Evolutionary conservation across 2,329 filamentous ascomycete genomes (phyloP).

Genomic region (Sphaerulina populicola): DNA sequence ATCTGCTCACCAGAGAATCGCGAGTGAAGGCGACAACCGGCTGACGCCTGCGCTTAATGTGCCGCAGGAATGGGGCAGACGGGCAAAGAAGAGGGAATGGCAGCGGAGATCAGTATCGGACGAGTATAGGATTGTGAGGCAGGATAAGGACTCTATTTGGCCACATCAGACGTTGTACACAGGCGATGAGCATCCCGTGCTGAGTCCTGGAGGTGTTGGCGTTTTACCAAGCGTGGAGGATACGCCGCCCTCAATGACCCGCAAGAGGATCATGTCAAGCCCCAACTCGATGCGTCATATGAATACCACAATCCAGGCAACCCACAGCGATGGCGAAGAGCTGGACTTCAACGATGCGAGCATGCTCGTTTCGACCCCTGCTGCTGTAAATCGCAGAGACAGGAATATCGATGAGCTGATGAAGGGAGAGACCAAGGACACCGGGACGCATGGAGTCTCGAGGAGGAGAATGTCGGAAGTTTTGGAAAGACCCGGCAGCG

Average conservation of each 20-base stretch:
- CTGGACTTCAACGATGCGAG: constrained; percentile 42
- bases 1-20: constrained; percentile 16
- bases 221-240: constrained; percentile 37
- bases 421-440: constrained; percentile 35
- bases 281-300: constrained; percentile 24
- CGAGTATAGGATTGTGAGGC: constrained; percentile 17
- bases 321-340: constrained; percentile 28
- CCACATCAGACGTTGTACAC: constrained; percentile 20
- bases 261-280: constrained; percentile 14
- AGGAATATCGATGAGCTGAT: constrained; percentile 39
- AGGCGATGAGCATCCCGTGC: constrained; percentile 27
- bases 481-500: constrained; percentile 6
- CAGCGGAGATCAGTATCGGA: constrained; percentile 30
- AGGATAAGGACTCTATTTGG: constrained; percentile 21
- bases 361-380: constrained; percentile 42
- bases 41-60: constrained; percentile 39
- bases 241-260: constrained; percentile 35
- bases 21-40: constrained; percentile 31
- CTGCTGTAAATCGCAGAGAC: constrained; percentile 28
- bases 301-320: constrained; percentile 22
- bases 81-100: constrained; percentile 37
- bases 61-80: constrained; percentile 43
- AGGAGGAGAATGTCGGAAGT: constrained; percentile 12
- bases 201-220: constrained; percentile 6
- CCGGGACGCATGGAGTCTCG: constrained; percentile 27